Base-by-base conservation (phyloP, 2,329 filamentous ascomycete genomes). In the Neopestalotiopsis rosae region DNA sequence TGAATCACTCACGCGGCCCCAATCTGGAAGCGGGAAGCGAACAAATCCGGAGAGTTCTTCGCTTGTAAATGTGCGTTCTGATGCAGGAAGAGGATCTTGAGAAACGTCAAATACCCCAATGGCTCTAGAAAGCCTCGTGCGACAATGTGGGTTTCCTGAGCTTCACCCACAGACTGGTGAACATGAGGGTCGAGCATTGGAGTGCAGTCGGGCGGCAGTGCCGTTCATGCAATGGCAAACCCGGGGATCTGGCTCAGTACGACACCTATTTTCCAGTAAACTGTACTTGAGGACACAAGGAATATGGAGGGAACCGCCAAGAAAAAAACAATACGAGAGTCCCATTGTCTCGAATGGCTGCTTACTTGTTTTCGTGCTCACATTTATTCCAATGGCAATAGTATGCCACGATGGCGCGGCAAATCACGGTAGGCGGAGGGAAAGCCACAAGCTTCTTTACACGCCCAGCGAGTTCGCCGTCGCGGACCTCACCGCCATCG, bases 11-110 rank as follows among this genome's bases (percentile, higher is more conserved):
- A 66, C 5, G 38, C 40, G 24, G 13, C 30, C 68, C 65, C 58
- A 13, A 65, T 64, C 30, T 34, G 68, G 68, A 69, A 69, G 58
- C 61, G 34, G 24, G 61, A 70, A 70, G 68, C 68, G 68, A 70
- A 63, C 66, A 34, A 52, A 68, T 68, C 30, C 49, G 68, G 68
- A 40, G 56, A 59, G 34, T 57, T 45, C 14, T 28, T 45, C 17
- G 24, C 52, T 32, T 17, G 56, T 62, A 45, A 58, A 57, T 65
- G 45, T 57, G 28, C 42, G 56, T 30, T 40, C 28, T 42, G 65
- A 62, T 34, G 32, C 32, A 32, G 52, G 45, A 64, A 64, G 65
- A 63, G 30, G 58, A 67, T 63, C 56, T 40, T 58, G 57, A 34
- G 42, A 45, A 58, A 63, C 30, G 20, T 42, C 20, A 45, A 28